Evolutionary conservation across 1,284 basidiomycete genomes (phyloP), one percentile per base, ranked within the genome.

Genomic region (Apiotrichum porosum): DNA sequence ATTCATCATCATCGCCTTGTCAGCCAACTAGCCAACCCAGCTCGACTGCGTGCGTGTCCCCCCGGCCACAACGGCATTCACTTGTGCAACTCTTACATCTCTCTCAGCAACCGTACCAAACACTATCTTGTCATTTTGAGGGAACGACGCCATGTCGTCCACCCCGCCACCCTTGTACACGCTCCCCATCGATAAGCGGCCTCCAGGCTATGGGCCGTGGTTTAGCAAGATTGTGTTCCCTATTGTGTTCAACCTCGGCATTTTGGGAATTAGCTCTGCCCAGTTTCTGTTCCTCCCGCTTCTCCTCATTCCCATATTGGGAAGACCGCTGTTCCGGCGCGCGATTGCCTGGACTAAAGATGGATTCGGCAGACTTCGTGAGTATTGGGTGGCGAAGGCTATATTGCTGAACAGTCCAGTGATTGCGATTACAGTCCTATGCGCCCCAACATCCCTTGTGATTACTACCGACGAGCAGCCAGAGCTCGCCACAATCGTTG

Each of bases 301-400:
- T 10, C 78, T 82, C 56, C 51, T 66, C 19, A 47, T 67, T 6
- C 63, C 58, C 1, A 42, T 58, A 13, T 9, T 69, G 51, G 49
- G 71, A 70, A 80, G 18, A 72, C 68, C 52, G 21, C 63, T 81
- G 36, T 90, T 87, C 64, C 78, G 83, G 36, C 73, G 79, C 43
- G 83, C 82, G 1, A 81, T 91, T 39, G 79, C 82, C 19, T 84
- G 84, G 66, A 87, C 86, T 42, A 92, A 93, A 72, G 86, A 86
- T 28, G 79, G 83, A 14, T 91, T 91, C 70, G 86, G 83, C 9
- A 76, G 78, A 54, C 75, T 91, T 22, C 69, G 90, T 88, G 65
- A 64, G 82, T 28, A 17, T 9, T 34, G n/a, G 32, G 14, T 34
- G 32, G 30, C 30, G 15, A 4, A 28, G 9, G 10, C 14, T 22